Evolutionary conservation across 148 eudicot genomes (phyloP), one percentile per base, ranked within the genome.

Genomic region (Selenicereus undatus): DNA sequence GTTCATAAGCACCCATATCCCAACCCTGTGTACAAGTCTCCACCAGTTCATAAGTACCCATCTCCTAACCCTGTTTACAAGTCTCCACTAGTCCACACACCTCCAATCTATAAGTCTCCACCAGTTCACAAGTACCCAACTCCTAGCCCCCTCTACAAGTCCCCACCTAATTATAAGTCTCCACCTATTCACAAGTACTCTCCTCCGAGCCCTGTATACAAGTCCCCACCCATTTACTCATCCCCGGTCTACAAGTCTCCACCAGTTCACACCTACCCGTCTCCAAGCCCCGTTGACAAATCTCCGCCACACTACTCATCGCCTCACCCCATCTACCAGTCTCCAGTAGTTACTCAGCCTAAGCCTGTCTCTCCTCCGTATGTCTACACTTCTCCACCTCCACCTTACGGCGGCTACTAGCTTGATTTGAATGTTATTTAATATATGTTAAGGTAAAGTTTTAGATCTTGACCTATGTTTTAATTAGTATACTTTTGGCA

Each of bases 351-450:
- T 3, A 52, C 66, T 11, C 81, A 1, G 13, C 81, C 58, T n/a
- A 36, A 62, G 62, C 62, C 22, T 3, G n/a, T 56, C 4, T 74
- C 74, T 1, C 36, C 81, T 18, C 52, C 52, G 5, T 48, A 48
- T 11, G 52, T 3, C 65, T 62, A 80, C 65, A 17, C 3, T n/a
- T 80, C 74, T 14, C 84, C 84, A 42, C 84, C 84, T 42, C 84
- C 84, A 69, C 84, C 84, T 73, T 78, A 77, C 45, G 54, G 73
- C 32, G 20, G 75, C 36, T 81, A 82, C 68, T 64, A 64, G 68
- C 7, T 64, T 64, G 2, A 22, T n/a, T 64, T 24, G 68, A 22
- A 56, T 56, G 3, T 56, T 16, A 56, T 56, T 20, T 3, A 64
- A 6, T 64, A 24, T 22, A 4, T 64, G 3, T 64, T 29, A 8